A percentile compares a stretch with the other conserved stretches of the same genome.
Evolutionary conservation across 202 grass and related monocot species (phyloP).

Genomic region (Setaria italica): DNA sequence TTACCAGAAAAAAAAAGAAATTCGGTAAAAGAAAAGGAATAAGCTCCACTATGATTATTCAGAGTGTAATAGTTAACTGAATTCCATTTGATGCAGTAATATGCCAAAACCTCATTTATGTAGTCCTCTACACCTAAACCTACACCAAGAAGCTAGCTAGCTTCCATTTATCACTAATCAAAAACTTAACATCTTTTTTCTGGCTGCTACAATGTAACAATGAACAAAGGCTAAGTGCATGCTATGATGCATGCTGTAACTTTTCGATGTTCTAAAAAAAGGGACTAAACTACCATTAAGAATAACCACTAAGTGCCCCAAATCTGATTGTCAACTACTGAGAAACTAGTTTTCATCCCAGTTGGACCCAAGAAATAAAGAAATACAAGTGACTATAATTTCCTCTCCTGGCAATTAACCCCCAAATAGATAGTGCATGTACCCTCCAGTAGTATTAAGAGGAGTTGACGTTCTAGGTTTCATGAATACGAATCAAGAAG

Average conservation of each 20-base stretch:
- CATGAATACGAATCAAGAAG: not conserved
- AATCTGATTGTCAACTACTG: not conserved
- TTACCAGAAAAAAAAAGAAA: constrained; percentile 1
- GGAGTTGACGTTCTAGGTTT: not conserved
- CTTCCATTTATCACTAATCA: constrained; percentile 11
- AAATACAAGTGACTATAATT: not conserved
- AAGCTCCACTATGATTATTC: not conserved
- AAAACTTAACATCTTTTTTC: constrained; percentile 22
- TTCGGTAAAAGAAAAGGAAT: not conserved
- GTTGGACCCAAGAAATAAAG: not conserved
- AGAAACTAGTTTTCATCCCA: not conserved
- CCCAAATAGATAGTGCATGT: not conserved
- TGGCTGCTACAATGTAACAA: not conserved
- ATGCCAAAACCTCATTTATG: not conserved
- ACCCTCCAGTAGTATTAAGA: not conserved
- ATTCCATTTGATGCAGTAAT: constrained; percentile 28
- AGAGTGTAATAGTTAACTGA: not conserved
- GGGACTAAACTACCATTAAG: constrained; percentile 17
- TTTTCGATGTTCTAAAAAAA: not conserved
- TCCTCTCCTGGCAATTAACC: not conserved
- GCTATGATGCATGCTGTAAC: not conserved
- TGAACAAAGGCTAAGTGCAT: not conserved
- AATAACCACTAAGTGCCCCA: not conserved
- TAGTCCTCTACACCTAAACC: constrained; percentile 1
- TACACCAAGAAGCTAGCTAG: not conserved